Evolutionary conservation across 177 flowering plant genomes (phyloP), one percentile per base, ranked within the genome.

Genomic region (Vitis hybrid): DNA sequence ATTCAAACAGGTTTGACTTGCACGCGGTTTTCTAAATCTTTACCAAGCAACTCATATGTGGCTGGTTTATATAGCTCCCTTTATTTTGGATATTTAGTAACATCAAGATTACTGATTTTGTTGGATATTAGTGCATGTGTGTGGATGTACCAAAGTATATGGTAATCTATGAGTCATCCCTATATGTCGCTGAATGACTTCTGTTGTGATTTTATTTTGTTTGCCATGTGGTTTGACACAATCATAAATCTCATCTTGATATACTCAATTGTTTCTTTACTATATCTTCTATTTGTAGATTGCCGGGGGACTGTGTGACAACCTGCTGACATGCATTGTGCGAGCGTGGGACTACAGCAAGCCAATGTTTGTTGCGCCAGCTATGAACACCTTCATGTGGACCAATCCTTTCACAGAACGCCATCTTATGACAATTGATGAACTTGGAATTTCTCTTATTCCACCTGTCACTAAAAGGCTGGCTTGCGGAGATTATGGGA

Each of bases 301-400:
- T 72, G 98, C 96, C 19, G 93, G 94, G 7, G 98, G 96, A 48
- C 68, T 93, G 68, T 90, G 97, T 79, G 98, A 95, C 79, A 95
- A 95, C 81, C 74, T 93, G 79, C 82, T 95, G 67, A 91, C 99
- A 5, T 91, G 99, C 79, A 75, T 93, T 59, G 87, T 93, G 5
- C 86, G 99, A 73, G 99, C 97, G 57, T 94, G 99, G 99, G 98
- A 94, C 81, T 91, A 86, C 69, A 75, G 63, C 75, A 91, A 95
- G 74, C 98, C 96, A 12, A 64, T 93, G 18, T 95, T 89, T 68
- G 90, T 93, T 51, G 98, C 99, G 33, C 99, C 98, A 2, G 91
- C 98, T 31, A 93, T 93, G 99, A 94, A 94, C 83, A 89, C 97
- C 39, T 83, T 89, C 66, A 93, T 94, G 99, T 94, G 99, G 99